Base-by-base conservation (phyloP, 2,329 filamentous ascomycete species). In the Moelleriella libera region DNA sequence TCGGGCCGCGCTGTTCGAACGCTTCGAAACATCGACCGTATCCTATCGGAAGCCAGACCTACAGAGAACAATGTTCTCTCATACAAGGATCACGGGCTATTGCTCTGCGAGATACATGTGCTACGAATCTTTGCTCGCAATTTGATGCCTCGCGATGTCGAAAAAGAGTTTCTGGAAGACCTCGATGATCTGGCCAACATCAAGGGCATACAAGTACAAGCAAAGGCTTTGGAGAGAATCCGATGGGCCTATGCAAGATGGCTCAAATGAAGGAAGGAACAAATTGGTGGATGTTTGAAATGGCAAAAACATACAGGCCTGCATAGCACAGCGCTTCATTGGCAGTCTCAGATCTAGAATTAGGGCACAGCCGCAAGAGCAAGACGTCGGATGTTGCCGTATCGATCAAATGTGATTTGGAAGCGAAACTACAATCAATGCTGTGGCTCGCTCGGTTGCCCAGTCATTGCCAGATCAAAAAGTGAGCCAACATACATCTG, bases 61-160 rank as follows among this genome's bases (percentile, higher is more conserved):
- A 82, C 80, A 8, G 74, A 85, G 50, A 83, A 82, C 58, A 86
- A 74, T 44, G 76, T 90, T 51, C 71, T 97, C 45, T 83, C 83
- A 2, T 96, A 95, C 70, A 94, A 90, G 64, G 88, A 97, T 56
- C 88, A 95, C 56, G 92, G 92, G 1, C 69, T 96, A 50, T 68
- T 98, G 41, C 72, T 98, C 5, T 94, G 88, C 61, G 90, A 98
- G 62, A 83, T 90, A 4, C 88, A 97, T 56, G 75, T 88, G 31
- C 70, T 98, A 46, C 78, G 88, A 43, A 78, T 78, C 55, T 74
- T 84, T 43, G 60, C 64, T 11, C 54, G 55, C 29, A 71, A 68
- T 28, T 66, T 88, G 41, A 76, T 97, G 54, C 88, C 88, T 0
- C 72, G 76, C 1, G 78, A 85, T 42, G 76, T 94, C 10, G 81